Percentiles rank a stretch among this genome's conserved stretches.
phyloP scores from a whole-genome alignment of 2,329 filamentous ascomycete genomes.

The Fusarium staphyleae region DNA sequence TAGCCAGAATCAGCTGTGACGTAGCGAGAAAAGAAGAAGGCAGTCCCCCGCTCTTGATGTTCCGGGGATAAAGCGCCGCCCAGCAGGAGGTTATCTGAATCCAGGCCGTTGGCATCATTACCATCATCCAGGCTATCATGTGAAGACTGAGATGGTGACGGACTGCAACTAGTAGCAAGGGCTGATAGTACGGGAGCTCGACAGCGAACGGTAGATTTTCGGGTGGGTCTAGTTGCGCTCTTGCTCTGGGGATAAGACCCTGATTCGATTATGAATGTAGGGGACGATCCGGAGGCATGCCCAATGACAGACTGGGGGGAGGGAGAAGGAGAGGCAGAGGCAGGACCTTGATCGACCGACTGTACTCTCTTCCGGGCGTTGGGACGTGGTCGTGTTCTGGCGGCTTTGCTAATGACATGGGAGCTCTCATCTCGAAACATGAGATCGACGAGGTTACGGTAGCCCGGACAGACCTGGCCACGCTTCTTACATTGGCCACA shows the following conservation, averaged over 20 bases:
- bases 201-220: constrained; percentile 14
- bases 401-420: constrained; percentile 62
- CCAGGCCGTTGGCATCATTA: constrained; percentile 22
- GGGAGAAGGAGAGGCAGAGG: constrained; percentile 28
- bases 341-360: constrained; percentile 19
- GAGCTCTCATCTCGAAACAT: constrained; percentile 66
- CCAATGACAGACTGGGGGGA: constrained; percentile 19
- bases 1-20: constrained; percentile 56
- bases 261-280: constrained; percentile 10
- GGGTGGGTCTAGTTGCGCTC: constrained; percentile 12
- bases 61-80: constrained; percentile 23
- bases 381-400: constrained; percentile 43
- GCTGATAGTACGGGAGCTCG: constrained; percentile 37
- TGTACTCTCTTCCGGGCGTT: constrained; percentile 36
- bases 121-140: constrained; percentile 29
- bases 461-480: constrained; percentile 60
- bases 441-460: constrained; percentile 62
- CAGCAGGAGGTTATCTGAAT: constrained; percentile 26
- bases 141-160: constrained; percentile 34
- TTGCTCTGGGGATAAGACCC: constrained; percentile 11
- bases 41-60: constrained; percentile 54
- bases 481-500: constrained; percentile 64
- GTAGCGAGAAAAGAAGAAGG: constrained; percentile 61
- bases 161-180: constrained; percentile 35
- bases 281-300: constrained; percentile 11